Conservation (phyloP, 345 rosid genomes). For the Euclidium syriacum region DNA sequence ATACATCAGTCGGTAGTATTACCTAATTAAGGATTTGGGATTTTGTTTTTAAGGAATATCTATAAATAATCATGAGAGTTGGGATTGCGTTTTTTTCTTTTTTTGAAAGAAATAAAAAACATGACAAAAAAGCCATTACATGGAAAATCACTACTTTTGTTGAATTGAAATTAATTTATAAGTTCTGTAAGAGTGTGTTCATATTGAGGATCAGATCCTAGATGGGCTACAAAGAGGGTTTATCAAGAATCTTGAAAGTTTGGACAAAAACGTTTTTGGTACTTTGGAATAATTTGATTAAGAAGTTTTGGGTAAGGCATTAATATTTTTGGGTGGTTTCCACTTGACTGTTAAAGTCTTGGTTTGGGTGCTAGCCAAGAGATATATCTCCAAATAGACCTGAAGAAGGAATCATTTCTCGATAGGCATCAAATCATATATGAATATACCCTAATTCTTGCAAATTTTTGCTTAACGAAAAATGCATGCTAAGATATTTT, state of each 20-base stretch:
- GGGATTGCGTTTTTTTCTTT: too few species aligned
- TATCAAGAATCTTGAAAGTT: background rate
- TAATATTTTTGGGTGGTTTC: background rate
- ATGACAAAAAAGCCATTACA: background rate
- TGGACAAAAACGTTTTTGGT: background rate
- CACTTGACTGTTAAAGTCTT: background rate
- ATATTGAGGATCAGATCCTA: conserved; percentile 13
- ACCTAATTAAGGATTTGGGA: background rate
- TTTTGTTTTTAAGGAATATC: background rate
- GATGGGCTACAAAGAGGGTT: background rate
- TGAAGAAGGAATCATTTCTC: background rate
- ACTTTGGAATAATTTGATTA: conserved; percentile 12
- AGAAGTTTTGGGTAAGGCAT: background rate
- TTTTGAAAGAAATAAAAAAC: background rate
- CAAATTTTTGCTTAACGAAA: background rate
- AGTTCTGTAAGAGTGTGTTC: background rate
- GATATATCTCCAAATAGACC: background rate
- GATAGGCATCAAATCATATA: conserved; percentile 7
- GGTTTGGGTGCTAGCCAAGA: conserved; percentile 12
- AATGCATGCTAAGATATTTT: background rate
- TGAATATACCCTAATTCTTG: conserved; percentile 3
- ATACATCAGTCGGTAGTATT: background rate
- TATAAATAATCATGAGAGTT: too few species aligned
- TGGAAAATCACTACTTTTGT: background rate
- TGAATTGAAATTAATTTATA: background rate